Conservation (phyloP, 306 rosid species). For the Pachyrhizus erosus region DNA sequence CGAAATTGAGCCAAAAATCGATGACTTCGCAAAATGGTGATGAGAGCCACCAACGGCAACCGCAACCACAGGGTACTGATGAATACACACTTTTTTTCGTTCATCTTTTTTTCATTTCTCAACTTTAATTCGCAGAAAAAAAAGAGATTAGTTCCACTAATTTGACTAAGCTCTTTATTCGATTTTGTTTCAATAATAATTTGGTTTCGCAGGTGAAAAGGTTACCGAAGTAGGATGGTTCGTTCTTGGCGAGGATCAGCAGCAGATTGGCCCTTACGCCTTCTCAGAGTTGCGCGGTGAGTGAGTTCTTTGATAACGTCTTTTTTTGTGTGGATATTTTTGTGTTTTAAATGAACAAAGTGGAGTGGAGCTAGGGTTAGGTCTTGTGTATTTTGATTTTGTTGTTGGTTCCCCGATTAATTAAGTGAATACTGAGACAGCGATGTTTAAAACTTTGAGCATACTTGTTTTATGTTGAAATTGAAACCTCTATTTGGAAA, state of each 20-base stretch:
- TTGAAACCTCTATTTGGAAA: constrained; percentile 48
- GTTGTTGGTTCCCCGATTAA: constrained; percentile 47
- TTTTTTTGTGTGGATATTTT: neutral
- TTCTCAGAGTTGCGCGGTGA: constrained; percentile 86
- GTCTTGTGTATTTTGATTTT: constrained; percentile 12
- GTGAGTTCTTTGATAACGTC: constrained; percentile 56
- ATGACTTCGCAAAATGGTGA: constrained; percentile 49
- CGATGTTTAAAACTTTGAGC: constrained; percentile 57
- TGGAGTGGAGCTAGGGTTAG: constrained; percentile 19
- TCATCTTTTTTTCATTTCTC: neutral
- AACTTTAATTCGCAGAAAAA: neutral
- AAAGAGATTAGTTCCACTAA: neutral
- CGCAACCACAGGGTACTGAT: constrained; percentile 38
- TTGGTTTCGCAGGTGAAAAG: constrained; percentile 46
- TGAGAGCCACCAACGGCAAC: constrained; percentile 37
- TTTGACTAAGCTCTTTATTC: neutral
- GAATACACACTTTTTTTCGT: neutral
- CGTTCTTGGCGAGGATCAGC: constrained; percentile 81
- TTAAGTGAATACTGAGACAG: constrained; percentile 45
- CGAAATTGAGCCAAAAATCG: constrained; percentile 2
- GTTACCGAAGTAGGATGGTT: constrained; percentile 77
- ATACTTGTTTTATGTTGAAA: constrained; percentile 52
- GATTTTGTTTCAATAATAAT: neutral
- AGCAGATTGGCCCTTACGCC: constrained; percentile 83
- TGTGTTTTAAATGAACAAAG: constrained; percentile 31